Conservation (phyloP, 108 stramenopile species). For the Seminavis robusta region DNA sequence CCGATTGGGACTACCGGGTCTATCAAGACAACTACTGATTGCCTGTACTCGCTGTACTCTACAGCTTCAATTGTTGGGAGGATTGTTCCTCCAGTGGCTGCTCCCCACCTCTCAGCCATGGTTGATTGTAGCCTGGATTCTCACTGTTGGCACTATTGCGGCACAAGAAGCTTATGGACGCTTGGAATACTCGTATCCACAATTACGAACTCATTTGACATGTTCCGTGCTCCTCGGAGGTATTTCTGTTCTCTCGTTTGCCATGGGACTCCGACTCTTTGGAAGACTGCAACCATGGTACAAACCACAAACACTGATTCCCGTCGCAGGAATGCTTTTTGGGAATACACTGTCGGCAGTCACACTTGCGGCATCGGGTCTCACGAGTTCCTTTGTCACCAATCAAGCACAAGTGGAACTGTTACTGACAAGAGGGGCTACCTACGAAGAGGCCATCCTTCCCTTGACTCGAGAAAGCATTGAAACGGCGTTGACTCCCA, state of each 20-base stretch:
- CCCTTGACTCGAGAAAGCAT: slow-evolving; percentile 20
- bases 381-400: slow-evolving; percentile 32
- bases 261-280: slow-evolving; percentile 5
- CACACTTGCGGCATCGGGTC: slow-evolving; percentile 31
- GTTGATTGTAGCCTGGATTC: slow-evolving; percentile 20
- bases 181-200: slow-evolving; percentile 17
- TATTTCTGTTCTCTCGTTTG: slow-evolving; percentile 5
- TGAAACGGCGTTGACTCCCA: slow-evolving; percentile 45
- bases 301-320: slow-evolving; percentile 48
- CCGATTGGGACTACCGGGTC: not conserved
- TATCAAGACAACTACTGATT: slow-evolving; percentile 5
- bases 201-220: slow-evolving; percentile 13
- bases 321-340: slow-evolving; percentile 83
- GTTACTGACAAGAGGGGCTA: slow-evolving; percentile 28
- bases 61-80: slow-evolving; percentile 20
- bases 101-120: slow-evolving; percentile 8
- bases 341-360: slow-evolving; percentile 55
- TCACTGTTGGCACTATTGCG: slow-evolving; percentile 17
- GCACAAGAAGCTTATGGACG: slow-evolving; percentile 16
- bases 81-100: slow-evolving; percentile 18
- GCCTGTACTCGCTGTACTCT: slow-evolving; percentile 26
- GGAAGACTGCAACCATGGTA: slow-evolving; percentile 17
- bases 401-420: slow-evolving; percentile 46
- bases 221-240: slow-evolving; percentile 9
- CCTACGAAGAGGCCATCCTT: slow-evolving; percentile 15